A percentile compares a stretch with the other conserved stretches of the same genome.
These are phyloP conservation scores for Cyberlindnera bimundalis DNA, from an alignment of 805 yeast species.

Conservation along the genomic window DNA sequence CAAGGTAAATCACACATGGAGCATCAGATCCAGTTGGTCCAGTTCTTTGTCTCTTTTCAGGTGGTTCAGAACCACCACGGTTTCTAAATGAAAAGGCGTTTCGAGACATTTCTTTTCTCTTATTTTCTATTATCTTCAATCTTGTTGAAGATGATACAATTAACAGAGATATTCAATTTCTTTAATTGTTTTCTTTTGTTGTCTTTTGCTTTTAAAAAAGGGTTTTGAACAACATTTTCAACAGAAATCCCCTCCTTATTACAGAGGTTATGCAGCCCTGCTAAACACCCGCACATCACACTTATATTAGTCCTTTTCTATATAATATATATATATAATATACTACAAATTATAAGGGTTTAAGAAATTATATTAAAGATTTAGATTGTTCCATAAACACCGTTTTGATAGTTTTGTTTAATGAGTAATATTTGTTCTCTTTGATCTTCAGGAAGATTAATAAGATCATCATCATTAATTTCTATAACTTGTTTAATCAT, in stretches of 20 bases:
- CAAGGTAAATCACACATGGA: slow-evolving; percentile 49
- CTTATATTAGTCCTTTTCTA: too few relatives aligned
- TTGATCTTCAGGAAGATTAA: slow-evolving; percentile 49
- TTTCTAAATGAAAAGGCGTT: slow-evolving; percentile 17
- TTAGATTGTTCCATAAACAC: slow-evolving; percentile 25
- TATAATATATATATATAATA: too few relatives aligned
- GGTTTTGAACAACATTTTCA: too few relatives aligned
- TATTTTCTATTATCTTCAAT: too few relatives aligned
- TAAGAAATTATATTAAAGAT: background rate
- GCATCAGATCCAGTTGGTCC: slow-evolving; percentile 7
- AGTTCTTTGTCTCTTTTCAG: slow-evolving; percentile 15
- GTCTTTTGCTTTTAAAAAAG: too few relatives aligned
- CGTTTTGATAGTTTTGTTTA: slow-evolving; percentile 27
- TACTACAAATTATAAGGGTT: too few relatives aligned
- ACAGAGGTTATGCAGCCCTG: too few relatives aligned
- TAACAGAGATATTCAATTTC: background rate
- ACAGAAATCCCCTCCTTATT: too few relatives aligned
- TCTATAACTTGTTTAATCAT: slow-evolving; percentile 50
- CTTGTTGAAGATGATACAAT: too few relatives aligned
- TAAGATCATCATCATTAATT: slow-evolving; percentile 49
- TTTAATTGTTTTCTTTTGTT: background rate
- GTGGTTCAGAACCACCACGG: slow-evolving; percentile 17
- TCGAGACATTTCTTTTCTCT: slow-evolving; percentile 13
- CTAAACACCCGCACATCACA: too few relatives aligned
- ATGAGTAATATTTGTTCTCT: slow-evolving; percentile 28